Evolutionary conservation across 352 stramenopile genomes (phyloP).

Genomic region (Pythium angustatum): DNA sequence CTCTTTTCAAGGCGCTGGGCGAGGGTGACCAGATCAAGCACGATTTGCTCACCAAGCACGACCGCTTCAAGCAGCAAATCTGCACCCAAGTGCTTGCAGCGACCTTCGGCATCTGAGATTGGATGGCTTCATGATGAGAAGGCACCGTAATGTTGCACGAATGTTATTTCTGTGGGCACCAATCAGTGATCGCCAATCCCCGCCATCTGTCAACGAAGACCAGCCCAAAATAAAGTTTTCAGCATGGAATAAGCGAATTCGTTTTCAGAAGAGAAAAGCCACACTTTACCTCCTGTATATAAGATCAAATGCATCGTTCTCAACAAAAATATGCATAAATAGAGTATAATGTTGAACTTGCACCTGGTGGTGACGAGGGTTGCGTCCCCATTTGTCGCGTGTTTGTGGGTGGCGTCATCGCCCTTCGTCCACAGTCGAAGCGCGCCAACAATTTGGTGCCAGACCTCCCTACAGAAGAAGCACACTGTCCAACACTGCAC

Average conservation of each 20-base stretch:
- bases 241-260: background rate
- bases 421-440: constrained; percentile 28
- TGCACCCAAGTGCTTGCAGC: constrained; percentile 17
- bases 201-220: constrained; percentile 23
- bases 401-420: constrained; percentile 10
- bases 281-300: no score
- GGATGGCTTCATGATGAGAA: constrained; percentile 21
- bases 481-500: background rate
- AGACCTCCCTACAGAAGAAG: constrained; percentile 8
- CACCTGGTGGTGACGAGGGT: constrained; percentile 29
- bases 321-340: background rate
- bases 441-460: constrained; percentile 9
- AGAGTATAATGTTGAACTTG: constrained; percentile 26
- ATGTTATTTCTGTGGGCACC: constrained; percentile 11
- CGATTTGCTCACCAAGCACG: constrained; percentile 21
- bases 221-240: constrained; percentile 11
- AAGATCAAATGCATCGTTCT: background rate
- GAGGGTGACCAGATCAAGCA: constrained; percentile 23
- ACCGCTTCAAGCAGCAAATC: constrained; percentile 27
- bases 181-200: constrained; percentile 11
- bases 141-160: constrained; percentile 13
- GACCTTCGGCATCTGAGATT: constrained; percentile 12
- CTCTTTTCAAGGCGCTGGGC: constrained; percentile 15
- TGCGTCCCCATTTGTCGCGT: constrained; percentile 25
- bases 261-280: constrained; percentile 9